Conservation (phyloP, 2,329 filamentous ascomycete species). For the Botrytis paeoniae region DNA sequence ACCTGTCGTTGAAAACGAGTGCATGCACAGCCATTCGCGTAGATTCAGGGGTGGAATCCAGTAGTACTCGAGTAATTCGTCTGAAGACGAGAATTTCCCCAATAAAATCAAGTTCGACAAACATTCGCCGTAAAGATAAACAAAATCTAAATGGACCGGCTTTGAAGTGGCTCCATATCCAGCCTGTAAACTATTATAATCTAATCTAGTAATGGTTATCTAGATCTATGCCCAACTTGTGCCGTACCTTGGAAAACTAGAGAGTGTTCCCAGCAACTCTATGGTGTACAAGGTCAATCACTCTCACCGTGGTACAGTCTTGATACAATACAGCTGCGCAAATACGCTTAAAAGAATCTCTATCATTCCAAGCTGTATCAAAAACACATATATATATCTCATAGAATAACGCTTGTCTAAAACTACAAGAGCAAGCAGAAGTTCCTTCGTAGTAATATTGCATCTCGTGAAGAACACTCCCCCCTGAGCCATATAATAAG, state of each 20-base stretch:
- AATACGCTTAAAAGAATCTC: background rate
- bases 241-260: background rate
- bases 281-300: background rate
- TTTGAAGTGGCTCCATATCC: background rate
- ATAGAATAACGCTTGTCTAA: background rate
- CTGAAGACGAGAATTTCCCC: background rate
- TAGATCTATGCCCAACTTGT: background rate
- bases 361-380: background rate
- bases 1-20: background rate
- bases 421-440: background rate
- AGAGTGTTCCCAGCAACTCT: background rate
- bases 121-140: background rate
- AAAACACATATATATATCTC: background rate
- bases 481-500: too few species aligned
- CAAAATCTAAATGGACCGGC: background rate
- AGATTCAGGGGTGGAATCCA: background rate
- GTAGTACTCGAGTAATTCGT: background rate
- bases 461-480: background rate
- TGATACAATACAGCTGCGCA: background rate
- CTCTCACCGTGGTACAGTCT: background rate
- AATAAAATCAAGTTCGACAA: background rate
- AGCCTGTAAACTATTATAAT: background rate
- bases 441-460: background rate
- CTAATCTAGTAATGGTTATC: background rate
- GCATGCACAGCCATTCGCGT: background rate